Conservation (phyloP, 441 rosid species). For the Viola pubescens region DNA sequence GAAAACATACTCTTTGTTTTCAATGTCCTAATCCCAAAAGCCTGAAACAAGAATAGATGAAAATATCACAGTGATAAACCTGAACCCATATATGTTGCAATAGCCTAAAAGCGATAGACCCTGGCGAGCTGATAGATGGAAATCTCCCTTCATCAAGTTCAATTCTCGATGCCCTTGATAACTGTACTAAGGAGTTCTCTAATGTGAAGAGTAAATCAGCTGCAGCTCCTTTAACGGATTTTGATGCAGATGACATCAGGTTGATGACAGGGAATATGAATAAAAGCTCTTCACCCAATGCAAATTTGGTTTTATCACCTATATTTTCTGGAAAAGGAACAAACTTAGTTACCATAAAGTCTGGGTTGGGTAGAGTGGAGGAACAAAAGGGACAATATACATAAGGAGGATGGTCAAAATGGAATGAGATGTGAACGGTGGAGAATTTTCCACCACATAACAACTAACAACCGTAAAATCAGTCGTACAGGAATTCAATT, state of each 20-base stretch:
- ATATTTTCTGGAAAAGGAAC: slow-evolving; percentile 33
- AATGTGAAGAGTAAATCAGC: slow-evolving; percentile 61
- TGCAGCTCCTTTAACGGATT: slow-evolving; percentile 64
- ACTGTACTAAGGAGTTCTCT: slow-evolving; percentile 45
- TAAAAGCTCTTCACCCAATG: slow-evolving; percentile 55
- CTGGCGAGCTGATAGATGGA: slow-evolving; percentile 48
- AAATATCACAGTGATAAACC: slow-evolving; percentile 34
- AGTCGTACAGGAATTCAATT: no score
- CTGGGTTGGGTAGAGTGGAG: neutral
- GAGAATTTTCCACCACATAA: no score
- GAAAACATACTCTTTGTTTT: neutral
- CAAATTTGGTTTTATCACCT: slow-evolving; percentile 26
- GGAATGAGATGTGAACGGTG: neutral
- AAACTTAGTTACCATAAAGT: neutral
- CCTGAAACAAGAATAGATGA: slow-evolving; percentile 2
- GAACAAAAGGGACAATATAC: slow-evolving; percentile 2
- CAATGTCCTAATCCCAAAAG: neutral
- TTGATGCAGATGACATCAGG: slow-evolving; percentile 84
- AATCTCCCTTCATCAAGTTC: slow-evolving; percentile 29
- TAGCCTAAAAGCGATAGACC: slow-evolving; percentile 55
- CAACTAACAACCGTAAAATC: no score
- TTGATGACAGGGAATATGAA: slow-evolving; percentile 60
- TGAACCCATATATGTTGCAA: slow-evolving; percentile 69
- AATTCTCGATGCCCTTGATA: slow-evolving; percentile 40
- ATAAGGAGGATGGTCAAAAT: neutral